phyloP scores from a whole-genome alignment of 495 filamentous ascomycete genomes.

The Penicillium egyptiacum region DNA sequence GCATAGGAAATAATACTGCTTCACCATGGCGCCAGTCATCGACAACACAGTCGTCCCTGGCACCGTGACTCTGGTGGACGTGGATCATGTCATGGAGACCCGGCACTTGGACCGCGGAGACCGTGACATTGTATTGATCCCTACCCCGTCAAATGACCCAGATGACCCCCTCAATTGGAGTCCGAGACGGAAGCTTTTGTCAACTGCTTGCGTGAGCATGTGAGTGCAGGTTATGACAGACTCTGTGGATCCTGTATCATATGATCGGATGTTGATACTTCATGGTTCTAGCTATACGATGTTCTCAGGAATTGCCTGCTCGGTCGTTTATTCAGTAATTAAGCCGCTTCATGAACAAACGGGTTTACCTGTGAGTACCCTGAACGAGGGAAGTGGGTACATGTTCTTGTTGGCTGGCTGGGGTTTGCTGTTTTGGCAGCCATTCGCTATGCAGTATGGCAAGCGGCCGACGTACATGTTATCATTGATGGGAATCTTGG shows the following conservation, averaged over 20 bases:
- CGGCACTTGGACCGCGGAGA: constrained; percentile 40
- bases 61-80: constrained; percentile 55
- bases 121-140: constrained; percentile 59
- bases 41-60: constrained; percentile 51
- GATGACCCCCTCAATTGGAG: constrained; percentile 66
- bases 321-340: constrained; percentile 62
- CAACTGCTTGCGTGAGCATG: constrained; percentile 49
- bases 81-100: constrained; percentile 48
- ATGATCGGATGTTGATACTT: background rate
- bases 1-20: background rate
- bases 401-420: constrained; percentile 63
- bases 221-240: constrained; percentile 19
- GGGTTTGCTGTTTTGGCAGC: constrained; percentile 69
- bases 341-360: constrained; percentile 57
- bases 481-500: constrained; percentile 55
- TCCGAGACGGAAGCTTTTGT: constrained; percentile 52
- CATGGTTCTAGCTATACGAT: constrained; percentile 51
- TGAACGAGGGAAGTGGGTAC: constrained; percentile 64
- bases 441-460: constrained; percentile 64
- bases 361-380: constrained; percentile 50
- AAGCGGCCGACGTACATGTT: constrained; percentile 64
- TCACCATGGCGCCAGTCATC: constrained; percentile 32
- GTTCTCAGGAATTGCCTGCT: constrained; percentile 58
- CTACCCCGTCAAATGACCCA: constrained; percentile 56
- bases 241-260: background rate